Evolutionary conservation across 305 asterid genomes (phyloP).

Genomic region (Plantago rigida): DNA sequence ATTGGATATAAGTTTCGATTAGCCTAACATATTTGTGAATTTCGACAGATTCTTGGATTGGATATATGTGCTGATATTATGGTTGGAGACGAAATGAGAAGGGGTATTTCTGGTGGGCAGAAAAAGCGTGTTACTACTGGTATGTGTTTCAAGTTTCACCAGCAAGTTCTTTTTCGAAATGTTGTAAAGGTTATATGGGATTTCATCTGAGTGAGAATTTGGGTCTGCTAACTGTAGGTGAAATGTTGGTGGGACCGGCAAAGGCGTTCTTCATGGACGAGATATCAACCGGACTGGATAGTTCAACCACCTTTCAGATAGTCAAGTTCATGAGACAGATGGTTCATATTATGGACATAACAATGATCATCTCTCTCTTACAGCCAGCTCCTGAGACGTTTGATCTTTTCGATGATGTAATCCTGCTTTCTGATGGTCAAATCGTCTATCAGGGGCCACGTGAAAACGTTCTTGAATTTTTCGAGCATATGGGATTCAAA

Average conservation of each 20-base stretch:
- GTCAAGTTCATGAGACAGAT: constrained; percentile 49
- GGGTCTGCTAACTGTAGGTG: constrained; percentile 26
- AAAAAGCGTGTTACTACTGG: constrained; percentile 51
- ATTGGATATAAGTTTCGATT: too few species aligned
- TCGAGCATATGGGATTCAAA: constrained; percentile 40
- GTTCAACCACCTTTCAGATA: constrained; percentile 55
- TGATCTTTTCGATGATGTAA: constrained; percentile 46
- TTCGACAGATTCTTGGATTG: constrained; percentile 35
- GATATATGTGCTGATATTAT: constrained; percentile 52
- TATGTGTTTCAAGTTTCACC: constrained; percentile 6
- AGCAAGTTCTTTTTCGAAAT: too few species aligned
- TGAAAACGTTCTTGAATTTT: constrained; percentile 39
- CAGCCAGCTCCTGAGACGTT: constrained; percentile 55
- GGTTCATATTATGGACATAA: constrained; percentile 46
- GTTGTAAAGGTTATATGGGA: too few species aligned
- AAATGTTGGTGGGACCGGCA: constrained; percentile 62
- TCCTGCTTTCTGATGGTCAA: constrained; percentile 44
- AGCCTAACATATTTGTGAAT: too few species aligned
- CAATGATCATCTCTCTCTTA: constrained; percentile 43
- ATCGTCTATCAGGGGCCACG: constrained; percentile 49
- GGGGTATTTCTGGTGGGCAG: constrained; percentile 60
- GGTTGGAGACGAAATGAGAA: constrained; percentile 59
- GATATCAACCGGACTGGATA: constrained; percentile 54
- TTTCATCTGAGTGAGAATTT: too few species aligned
- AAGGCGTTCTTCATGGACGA: constrained; percentile 62